phyloP scores from a whole-genome alignment of 768 basidiomycete species.

The Favolaschia claudopus region DNA sequence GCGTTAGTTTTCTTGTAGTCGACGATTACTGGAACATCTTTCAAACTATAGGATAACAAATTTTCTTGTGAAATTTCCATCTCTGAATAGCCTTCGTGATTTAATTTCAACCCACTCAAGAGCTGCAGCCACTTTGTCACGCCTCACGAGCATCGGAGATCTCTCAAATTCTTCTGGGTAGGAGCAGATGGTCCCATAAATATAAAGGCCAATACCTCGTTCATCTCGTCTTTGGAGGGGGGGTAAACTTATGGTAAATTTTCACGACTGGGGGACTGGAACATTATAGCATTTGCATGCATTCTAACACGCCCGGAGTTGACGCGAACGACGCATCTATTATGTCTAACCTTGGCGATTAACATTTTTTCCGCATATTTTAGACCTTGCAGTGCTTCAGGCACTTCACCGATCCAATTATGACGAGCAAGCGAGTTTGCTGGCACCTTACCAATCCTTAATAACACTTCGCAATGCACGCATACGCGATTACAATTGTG shows the following conservation, averaged over 20 bases:
- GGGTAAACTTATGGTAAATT: slow-evolving; percentile 36
- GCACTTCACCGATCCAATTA: slow-evolving; percentile 20
- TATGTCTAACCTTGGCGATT: background rate
- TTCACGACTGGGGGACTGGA: slow-evolving; percentile 34
- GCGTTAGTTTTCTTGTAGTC: slow-evolving; percentile 7
- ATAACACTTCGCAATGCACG: background rate
- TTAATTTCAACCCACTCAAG: slow-evolving; percentile 21
- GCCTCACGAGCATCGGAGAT: slow-evolving; percentile 24
- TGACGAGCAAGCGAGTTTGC: slow-evolving; percentile 5
- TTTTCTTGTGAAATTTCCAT: slow-evolving; percentile 12
- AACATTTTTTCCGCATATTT: slow-evolving; percentile 1
- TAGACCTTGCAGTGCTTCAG: slow-evolving; percentile 2
- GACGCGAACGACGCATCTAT: slow-evolving; percentile 33
- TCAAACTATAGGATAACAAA: slow-evolving; percentile 3
- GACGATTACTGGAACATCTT: slow-evolving; percentile 16
- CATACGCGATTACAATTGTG: background rate
- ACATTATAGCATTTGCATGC: slow-evolving; percentile 39
- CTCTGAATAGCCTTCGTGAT: slow-evolving; percentile 18
- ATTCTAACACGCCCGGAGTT: slow-evolving; percentile 35
- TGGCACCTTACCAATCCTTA: slow-evolving; percentile 1
- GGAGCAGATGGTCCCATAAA: background rate
- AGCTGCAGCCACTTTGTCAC: slow-evolving; percentile 9
- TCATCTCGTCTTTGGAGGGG: slow-evolving; percentile 27
- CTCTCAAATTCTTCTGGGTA: background rate
- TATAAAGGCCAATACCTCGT: slow-evolving; percentile 30